Base-by-base conservation (phyloP, 1,139 yeast genomes). In the Kodamaea arcana region DNA sequence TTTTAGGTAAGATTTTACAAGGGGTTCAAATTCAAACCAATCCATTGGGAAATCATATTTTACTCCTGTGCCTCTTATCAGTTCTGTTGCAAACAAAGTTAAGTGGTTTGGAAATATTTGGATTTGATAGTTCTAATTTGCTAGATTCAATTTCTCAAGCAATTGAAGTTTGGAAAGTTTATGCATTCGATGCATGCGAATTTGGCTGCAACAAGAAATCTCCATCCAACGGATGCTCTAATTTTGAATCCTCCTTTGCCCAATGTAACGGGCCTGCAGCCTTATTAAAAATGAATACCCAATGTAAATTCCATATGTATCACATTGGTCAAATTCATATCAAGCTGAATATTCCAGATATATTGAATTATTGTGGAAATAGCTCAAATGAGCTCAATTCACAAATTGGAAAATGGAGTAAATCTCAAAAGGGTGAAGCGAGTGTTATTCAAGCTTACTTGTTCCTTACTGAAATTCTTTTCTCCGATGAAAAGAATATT, bases 271-370 rank as follows among this genome's bases (percentile, higher is more conserved):
- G n/a, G n/a, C n/a, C n/a, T n/a, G n/a, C 9, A 18, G 9, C 9
- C 9, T 12, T 12, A 24, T 5, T 10, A 12, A 5, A 5, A 12
- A 12, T 11, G 12, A 24, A 24, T 12, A 24, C 7, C 7, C 26
- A 24, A 24, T 12, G 14, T 11, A 24, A 24, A 10, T 24, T 11
- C 11, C 12, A 24, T 24, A 24, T 24, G 12, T 24, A 24, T 12
- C 26, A 24, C 26, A 10, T 24, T 24, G 26, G 26, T 8, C 26
- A 24, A 12, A 24, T 24, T 24, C 26, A 24, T 24, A 7, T n/a
- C 26, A 24, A 8, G 8, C 26, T 24, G 26, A 6, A 12, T 24
- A 7, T 24, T 24, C 12, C 8, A n/a, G 26, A 8, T 5, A 24
- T 24, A 10, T 5, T 24, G 12, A 24, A n/a, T 6, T 24, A 8